A percentile compares a stretch with the other conserved stretches of the same genome.
Evolutionary conservation across 2,329 filamentous ascomycete genomes (phyloP).

Genomic region (Fulvia fulva): DNA sequence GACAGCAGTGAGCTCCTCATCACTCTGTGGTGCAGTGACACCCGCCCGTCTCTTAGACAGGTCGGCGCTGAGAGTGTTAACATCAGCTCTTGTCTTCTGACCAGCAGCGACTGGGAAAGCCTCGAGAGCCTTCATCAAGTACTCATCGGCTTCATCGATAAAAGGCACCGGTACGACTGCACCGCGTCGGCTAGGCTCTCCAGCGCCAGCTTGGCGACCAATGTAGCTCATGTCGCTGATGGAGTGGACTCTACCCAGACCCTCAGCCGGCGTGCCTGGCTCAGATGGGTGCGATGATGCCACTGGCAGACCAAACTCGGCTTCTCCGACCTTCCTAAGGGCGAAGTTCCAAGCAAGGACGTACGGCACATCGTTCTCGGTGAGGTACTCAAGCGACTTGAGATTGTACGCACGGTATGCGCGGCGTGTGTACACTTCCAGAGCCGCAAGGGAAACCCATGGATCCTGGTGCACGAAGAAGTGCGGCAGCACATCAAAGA

Average conservation of each 20-base stretch:
- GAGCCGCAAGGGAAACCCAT: conserved; percentile 87
- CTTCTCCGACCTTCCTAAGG: conserved; percentile 85
- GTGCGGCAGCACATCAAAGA: conserved; percentile 89
- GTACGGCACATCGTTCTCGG: conserved; percentile 70
- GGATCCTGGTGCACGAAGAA: conserved; percentile 95
- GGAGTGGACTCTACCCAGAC: conserved; percentile 81
- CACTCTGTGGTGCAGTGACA: conserved; percentile 52
- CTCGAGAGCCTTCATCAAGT: conserved; percentile 78
- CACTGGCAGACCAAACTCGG: conserved; percentile 79
- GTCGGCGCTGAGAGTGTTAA: conserved; percentile 61
- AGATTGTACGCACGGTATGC: conserved; percentile 95
- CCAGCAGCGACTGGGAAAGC: conserved; percentile 58
- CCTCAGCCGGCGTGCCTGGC: conserved; percentile 57
- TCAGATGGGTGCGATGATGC: conserved; percentile 74
- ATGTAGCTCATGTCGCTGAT: conserved; percentile 97
- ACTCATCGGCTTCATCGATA: conserved; percentile 88
- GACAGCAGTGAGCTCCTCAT: conserved; percentile 83
- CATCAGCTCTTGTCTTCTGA: conserved; percentile 45
- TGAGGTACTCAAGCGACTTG: conserved; percentile 83
- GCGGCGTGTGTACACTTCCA: conserved; percentile 94
- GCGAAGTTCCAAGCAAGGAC: conserved; percentile 92
- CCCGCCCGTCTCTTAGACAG: conserved; percentile 66
- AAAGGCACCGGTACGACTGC: conserved; percentile 92
- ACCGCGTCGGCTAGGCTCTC: conserved; percentile 80
- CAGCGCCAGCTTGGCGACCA: conserved; percentile 60